Conservation (phyloP, 2,329 filamentous ascomycete genomes). For the Dothidotthia symphoricarpi region DNA sequence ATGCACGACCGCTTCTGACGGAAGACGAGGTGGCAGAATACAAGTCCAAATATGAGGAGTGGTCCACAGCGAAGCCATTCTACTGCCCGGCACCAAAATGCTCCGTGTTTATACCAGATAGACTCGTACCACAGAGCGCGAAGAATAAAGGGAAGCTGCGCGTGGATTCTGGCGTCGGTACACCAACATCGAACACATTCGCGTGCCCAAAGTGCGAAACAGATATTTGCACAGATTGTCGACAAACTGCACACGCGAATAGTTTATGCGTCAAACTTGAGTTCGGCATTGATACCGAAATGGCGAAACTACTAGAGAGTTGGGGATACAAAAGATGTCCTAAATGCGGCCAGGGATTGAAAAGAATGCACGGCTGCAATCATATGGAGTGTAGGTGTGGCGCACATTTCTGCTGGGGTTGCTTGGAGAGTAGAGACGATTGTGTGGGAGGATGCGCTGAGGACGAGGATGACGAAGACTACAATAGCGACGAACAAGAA, state of each 20-base stretch:
- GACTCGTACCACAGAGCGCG: constrained; percentile 17
- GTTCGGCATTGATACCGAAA: constrained; percentile 39
- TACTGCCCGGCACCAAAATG: constrained; percentile 53
- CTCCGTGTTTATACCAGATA: constrained; percentile 48
- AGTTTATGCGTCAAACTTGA: constrained; percentile 37
- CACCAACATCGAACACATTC: constrained; percentile 27
- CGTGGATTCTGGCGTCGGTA: constrained; percentile 27
- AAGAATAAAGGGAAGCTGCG: constrained; percentile 20
- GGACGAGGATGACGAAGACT: constrained; percentile 21
- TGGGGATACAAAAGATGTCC: constrained; percentile 54
- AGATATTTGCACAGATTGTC: constrained; percentile 48
- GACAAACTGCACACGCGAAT: constrained; percentile 42
- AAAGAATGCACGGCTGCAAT: constrained; percentile 50
- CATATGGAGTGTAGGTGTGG: constrained; percentile 53
- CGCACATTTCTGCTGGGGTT: constrained; percentile 53
- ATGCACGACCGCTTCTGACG: constrained; percentile 38
- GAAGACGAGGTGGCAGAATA: constrained; percentile 39
- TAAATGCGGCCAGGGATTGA: constrained; percentile 49
- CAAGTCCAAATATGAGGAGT: constrained; percentile 50
- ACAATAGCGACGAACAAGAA: constrained; percentile 13
- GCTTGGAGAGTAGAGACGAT: constrained; percentile 34
- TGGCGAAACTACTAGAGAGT: constrained; percentile 38
- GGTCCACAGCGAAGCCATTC: constrained; percentile 45
- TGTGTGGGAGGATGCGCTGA: constrained; percentile 29
- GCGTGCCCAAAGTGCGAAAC: constrained; percentile 47